Evolutionary conservation across 169 alveolate genomes (phyloP), one percentile per base, ranked within the genome.

Genomic region (Hammondia hammondi): DNA sequence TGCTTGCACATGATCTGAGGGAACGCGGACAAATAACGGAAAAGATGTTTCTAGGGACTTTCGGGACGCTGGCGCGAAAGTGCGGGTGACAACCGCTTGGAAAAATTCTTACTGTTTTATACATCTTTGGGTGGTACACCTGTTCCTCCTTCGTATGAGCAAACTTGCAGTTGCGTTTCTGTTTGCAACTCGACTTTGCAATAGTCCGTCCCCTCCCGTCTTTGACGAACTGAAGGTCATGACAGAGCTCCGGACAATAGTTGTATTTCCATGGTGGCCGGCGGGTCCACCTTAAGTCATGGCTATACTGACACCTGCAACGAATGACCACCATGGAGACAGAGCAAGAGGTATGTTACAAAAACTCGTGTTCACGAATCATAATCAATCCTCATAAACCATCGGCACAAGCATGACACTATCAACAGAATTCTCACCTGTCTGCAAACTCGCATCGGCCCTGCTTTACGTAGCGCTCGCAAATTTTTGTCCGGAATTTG

Each of bases 71-170:
- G 61, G 5, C 43, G 61, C 10, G 61, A 52, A 14, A 52, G 19
- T 52, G 61, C 0, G 61, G 61, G 61, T 52, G 61, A 52, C 61
- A 52, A 14, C 61, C 0, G 3, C 24, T 52, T 77, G 46, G 87
- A 4, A 27, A 39, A 27, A 1, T 7, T 32, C 88, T 90, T 70
- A 90, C 94, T 32, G 94, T 91, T 57, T 91, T 91, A 37, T 91
- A 91, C 57, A 81, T 57, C 43, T 81, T 91, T 17, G 94, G 94
- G 70, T 91, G 94, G 82, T 91, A 91, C 91, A 91, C 71, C 43
- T 91, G 94, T 77, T 85, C 91, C 88, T 93, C 82, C 73, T 93
- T 88, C 88, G 93, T 92, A 91, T 91, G 95, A 81, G 94, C 94
- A 92, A 32, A 96, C 56, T 56, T 72, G 89, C 87, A 67, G 94